These are phyloP conservation scores for Calonectria pseudoreteaudii DNA, from an alignment of 2,329 filamentous ascomycete genomes.

Conservation along the genomic window DNA sequence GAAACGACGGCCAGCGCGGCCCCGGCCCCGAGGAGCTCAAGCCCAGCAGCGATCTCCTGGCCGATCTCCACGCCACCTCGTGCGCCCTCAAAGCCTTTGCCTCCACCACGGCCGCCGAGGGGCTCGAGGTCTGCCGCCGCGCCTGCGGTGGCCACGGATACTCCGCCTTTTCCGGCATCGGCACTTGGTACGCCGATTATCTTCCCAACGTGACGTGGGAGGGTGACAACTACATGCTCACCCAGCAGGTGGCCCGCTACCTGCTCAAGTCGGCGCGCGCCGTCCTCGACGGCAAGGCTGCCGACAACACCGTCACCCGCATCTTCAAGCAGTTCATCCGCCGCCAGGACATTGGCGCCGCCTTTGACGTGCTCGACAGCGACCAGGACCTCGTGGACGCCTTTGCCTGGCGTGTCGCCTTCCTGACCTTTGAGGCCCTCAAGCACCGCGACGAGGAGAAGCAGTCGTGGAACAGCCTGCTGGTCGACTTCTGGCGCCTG, in stretches of 20 bases:
- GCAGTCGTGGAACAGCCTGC: constrained; percentile 80
- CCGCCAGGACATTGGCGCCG: constrained; percentile 76
- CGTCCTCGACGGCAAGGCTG: constrained; percentile 72
- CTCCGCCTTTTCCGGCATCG: constrained; percentile 80
- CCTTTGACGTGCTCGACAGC: constrained; percentile 78
- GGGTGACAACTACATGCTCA: constrained; percentile 86
- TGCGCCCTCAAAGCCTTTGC: constrained; percentile 81
- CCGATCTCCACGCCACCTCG: constrained; percentile 81
- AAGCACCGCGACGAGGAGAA: constrained; percentile 81
- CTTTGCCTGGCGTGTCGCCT: constrained; percentile 81
- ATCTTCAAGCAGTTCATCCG: constrained; percentile 75
- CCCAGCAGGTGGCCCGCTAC: constrained; percentile 82
- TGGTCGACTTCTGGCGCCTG: constrained; percentile 83
- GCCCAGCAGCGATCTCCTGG: constrained; percentile 72
- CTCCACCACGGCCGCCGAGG: constrained; percentile 78
- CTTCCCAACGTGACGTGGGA: constrained; percentile 79
- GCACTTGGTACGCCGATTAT: constrained; percentile 80
- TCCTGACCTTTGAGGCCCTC: constrained; percentile 80
- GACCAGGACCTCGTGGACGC: constrained; percentile 79
- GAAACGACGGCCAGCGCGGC: constrained; percentile 59
- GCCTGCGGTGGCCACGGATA: constrained; percentile 85
- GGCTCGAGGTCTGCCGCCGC: constrained; percentile 79
- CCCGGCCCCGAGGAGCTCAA: constrained; percentile 76
- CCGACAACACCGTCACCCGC: constrained; percentile 50
- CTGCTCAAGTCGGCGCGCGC: constrained; percentile 80